Evolutionary conservation across 139 green algal species (phyloP), one percentile per base, ranked within the genome.

Genomic region (Penium margaritaceum): DNA sequence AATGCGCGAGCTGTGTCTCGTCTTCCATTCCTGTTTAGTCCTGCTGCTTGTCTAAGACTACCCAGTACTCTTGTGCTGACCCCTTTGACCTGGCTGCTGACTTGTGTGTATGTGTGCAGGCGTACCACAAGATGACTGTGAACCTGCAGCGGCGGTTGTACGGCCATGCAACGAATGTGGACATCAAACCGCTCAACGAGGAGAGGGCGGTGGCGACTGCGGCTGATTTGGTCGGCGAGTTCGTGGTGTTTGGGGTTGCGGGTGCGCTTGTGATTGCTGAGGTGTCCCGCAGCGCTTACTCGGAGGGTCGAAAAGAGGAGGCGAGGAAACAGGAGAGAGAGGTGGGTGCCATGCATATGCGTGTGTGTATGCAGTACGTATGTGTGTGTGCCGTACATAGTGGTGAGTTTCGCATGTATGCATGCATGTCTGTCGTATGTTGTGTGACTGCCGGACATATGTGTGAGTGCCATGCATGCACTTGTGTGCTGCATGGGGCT

Each of bases 121-220:
- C 14, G 46, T 76, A 76, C 47, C 68, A 76, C 30, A 67, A 36
- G 68, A 38, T 58, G 17, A 76, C 70, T 67, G 68, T 76, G 2
- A 51, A 43, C 33, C 9, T 76, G 17, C 68, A 76, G 33, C 27
- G 68, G n/a, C 35, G 53, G 15, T 34, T 76, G 37, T 76, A 76
- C 33, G 68, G 47, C 2, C 30, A 68, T n/a, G 33, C 15, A 17
- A 53, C 53, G 27, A 27, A 76, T 36, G 37, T 76, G 24, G 68
- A 67, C 27, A 67, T 76, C 68, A 67, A 68, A 29, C 68, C 68
- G 27, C 36, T 76, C 51, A 76, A 71, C 1, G 68, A 67, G 47
- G 68, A 76, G 53, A 67, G 30, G 47, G 68, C 68, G 4, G 47
- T 76, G 34, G 30, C 34, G 37, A 67, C 57, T 55, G 68, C 68